Base-by-base conservation (phyloP, 1,139 yeast genomes). In the Geotrichum reessii region DNA sequence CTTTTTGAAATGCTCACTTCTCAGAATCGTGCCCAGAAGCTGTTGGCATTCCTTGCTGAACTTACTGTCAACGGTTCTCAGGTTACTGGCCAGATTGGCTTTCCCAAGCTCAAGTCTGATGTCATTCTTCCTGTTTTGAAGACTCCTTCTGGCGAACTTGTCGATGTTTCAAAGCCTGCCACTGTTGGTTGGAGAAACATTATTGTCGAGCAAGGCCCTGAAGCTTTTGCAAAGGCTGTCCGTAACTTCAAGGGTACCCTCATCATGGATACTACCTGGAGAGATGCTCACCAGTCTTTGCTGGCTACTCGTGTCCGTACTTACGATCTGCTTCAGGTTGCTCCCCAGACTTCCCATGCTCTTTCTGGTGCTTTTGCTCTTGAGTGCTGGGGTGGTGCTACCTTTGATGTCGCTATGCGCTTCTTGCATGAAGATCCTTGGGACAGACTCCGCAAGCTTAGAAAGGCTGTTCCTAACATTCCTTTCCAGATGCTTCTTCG, bases 381-480 rank as follows among this genome's bases (percentile, higher is more conserved):
- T 59, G 99, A 93, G 78, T 93, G 98, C 79, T 93, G 99, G 99
- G 99, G 99, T 76, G 99, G 99, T 76, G 99, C 99, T 59, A 93
- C 99, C 40, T 93, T 93, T 70, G 99, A 93, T 72, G 99, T 93
- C 58, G 88, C 97, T 62, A 92, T 93, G 98, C 84, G 99, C 76
- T 95, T 95, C 81, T 81, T 93, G 69, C 92, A 92, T 74, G 99
- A 93, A 79, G 97, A 92, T 73, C 99, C 99, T 66, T 93, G 99
- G 99, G 96, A 83, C 61, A 85, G 99, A 76, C 82, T 93, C 72
- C 85, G 96, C 75, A 81, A 84, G 74, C 79, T 93, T 73, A 84
- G 99, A 76, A 82, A 82, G 69, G 81, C 87, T 61, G 99, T 95
- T 61, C 99, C 99, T 70, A 95, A 93, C 78, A 91, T 93, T 72